Base-by-base conservation (phyloP, 2,329 filamentous ascomycete genomes). In the Kalmusia sp. region DNA sequence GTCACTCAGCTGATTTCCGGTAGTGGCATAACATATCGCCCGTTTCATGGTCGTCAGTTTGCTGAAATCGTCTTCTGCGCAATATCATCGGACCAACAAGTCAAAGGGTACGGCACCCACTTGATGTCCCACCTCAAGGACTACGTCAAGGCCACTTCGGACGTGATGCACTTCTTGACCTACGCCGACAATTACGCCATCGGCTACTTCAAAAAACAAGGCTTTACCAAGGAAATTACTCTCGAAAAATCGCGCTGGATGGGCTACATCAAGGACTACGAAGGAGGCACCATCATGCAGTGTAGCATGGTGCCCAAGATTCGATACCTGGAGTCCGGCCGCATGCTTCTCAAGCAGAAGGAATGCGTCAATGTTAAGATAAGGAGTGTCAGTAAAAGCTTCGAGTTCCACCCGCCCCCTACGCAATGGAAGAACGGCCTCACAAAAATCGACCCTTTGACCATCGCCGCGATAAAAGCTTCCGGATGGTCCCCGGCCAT, bases 251-350 rank as follows among this genome's bases (percentile, higher is more conserved):
- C 88, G 2, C 88, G 92, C 3, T 99, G 95, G 95, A 98, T 98
- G 95, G 95, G 95, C 2, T 99, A 98, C 68, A 99, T 99, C 80
- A 99, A 99, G 73, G 95, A 99, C 73, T 99, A 99, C 74, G 95
- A 99, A 76, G 95, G 95, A 52, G 95, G 95, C 53, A 99, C 95
- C 0, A 96, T 99, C 57, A 99, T 99, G 95, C 95, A 99, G 78
- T 99, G 95, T 70, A 92, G 90, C 47, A 98, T 99, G 95, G 84
- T 99, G 17, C 93, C 93, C 6, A 90, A 90, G 58, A 92, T 98
- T 49, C 90, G 95, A 44, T 99, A 99, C 75, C 87, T 99, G 5
- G 93, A 99, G 74, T 86, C 88, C 68, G 90, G 92, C 3, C 89
- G 93, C 58, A 96, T 99, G 92, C 83, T 99, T 2, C 84, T 96